phyloP scores from a whole-genome alignment of 164 flowering plant genomes.

The Santalum album region DNA sequence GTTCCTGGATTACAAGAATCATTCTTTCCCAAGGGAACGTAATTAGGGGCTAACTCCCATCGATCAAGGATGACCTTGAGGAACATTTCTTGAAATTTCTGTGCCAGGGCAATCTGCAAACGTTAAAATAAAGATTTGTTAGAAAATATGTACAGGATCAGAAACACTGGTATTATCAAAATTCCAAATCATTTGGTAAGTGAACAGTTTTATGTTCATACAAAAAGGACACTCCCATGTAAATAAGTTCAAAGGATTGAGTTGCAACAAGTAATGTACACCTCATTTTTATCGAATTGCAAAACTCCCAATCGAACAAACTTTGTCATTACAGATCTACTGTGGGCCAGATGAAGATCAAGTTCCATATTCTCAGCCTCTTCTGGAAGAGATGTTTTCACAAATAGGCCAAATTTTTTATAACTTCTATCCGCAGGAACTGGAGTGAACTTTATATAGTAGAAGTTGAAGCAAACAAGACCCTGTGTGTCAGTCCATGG shows the following conservation, averaged over 20 bases:
- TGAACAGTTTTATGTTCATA: too few species aligned
- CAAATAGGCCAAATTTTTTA: conserved; percentile 65
- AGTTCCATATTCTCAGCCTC: conserved; percentile 74
- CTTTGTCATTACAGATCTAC: conserved; percentile 66
- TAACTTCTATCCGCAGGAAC: conserved; percentile 70
- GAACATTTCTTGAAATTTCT: conserved; percentile 71
- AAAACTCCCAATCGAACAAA: conserved; percentile 49
- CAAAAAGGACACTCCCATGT: too few species aligned
- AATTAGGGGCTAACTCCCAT: conserved; percentile 38
- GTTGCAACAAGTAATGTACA: conserved; percentile 7
- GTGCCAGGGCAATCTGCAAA: conserved; percentile 58
- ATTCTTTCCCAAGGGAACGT: conserved; percentile 46
- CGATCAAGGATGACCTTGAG: conserved; percentile 80
- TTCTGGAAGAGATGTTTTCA: conserved; percentile 55
- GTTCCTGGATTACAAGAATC: conserved; percentile 18
- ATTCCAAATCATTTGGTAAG: too few species aligned
- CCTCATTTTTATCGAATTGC: conserved; percentile 55
- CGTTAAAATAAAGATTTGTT: not conserved
- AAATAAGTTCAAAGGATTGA: not conserved
- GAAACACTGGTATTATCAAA: too few species aligned
- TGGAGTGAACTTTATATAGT: conserved; percentile 53
- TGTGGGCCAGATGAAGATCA: conserved; percentile 74
- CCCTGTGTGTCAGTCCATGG: conserved; percentile 38
- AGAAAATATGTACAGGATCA: not conserved
- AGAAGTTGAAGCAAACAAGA: conserved; percentile 34